Percentiles rank a stretch among this genome's conserved stretches.
Evolutionary conservation across 192 early-diverging fungal species (phyloP).

Genomic region (Linnemannia zychae): DNA sequence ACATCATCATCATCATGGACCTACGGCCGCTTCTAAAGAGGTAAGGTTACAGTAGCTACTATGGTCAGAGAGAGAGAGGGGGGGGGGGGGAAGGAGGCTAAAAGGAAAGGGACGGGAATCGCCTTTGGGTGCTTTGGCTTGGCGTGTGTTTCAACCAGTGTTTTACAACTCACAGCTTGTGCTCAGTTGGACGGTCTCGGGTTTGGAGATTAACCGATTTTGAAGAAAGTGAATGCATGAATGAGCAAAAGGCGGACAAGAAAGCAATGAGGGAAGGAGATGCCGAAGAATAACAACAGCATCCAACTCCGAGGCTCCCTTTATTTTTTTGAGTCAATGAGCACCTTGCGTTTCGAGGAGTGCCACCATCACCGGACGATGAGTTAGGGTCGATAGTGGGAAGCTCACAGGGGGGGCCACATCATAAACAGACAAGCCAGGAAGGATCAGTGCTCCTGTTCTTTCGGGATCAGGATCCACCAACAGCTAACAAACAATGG

Average conservation of each 20-base stretch:
- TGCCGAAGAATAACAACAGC: not conserved
- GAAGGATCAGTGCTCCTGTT: not conserved
- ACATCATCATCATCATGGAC: constrained; percentile 20
- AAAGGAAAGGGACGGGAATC: no score
- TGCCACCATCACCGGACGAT: not conserved
- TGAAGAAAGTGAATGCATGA: not conserved
- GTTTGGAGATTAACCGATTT: not conserved
- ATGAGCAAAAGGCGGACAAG: not conserved
- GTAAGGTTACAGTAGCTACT: constrained; percentile 8
- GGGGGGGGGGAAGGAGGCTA: not conserved
- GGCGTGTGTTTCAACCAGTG: not conserved
- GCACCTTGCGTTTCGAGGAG: not conserved
- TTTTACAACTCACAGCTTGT: not conserved
- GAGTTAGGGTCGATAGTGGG: no score
- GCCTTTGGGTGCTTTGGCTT: no score
- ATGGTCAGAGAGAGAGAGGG: not conserved
- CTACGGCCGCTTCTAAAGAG: constrained; percentile 30
- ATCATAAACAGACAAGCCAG: no score
- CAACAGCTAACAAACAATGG: not conserved
- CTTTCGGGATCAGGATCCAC: not conserved
- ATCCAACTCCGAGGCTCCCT: not conserved
- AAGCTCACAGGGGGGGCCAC: no score
- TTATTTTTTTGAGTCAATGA: not conserved
- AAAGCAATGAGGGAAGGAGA: not conserved
- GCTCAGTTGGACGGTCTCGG: no score